Evolutionary conservation across 805 yeast species (phyloP), one percentile per base, ranked within the genome.

Genomic region (Starmerella stigmatis): DNA sequence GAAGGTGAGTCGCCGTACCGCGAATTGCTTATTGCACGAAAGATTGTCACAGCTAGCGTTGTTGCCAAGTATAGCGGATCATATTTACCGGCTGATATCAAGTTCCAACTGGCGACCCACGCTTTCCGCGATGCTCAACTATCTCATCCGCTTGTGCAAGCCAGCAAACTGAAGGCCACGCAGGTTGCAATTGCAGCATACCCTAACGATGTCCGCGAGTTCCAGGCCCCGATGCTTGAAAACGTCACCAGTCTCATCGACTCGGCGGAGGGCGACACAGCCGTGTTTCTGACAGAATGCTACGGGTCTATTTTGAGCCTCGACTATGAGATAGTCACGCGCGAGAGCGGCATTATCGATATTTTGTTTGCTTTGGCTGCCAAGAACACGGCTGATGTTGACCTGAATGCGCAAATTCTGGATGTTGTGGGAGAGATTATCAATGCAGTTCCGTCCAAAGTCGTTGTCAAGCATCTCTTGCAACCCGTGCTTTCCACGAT

Each of bases 231-330:
- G 51, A 67, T 10, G 57, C 74, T 29, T 37, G 52, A 1, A 50
- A 35, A 75, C 0, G 69, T 78, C 10, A 56, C 60, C 3, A 60
- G 70, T 2, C 60, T 89, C 9, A 57, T 72, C 3, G 73, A 70
- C 1, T 80, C 75, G 1, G 74, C 92, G 0, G 82, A 78, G 36
- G 95, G 85, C 37, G 97, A 88, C 56, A 74, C 94, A 0, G 76
- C 82, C 28, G 74, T 86, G 1, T 69, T 81, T 38, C 62, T 88
- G 33, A 70, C 83, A 11, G 95, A 86, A 58, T 73, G 81, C 0
- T 61, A 83, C n/a, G 69, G 78, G 1, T 68, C 72, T 3, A 73
- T 78, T 1, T 72, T 82, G 31, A 67, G 69, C 39, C 67, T 80
- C 8, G 67, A 71, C 48, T 67, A 66, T 41, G 56, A 53, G 8